phyloP scores from a whole-genome alignment of 371 early-diverging fungal genomes.

The Lichtheimia ornata region DNA sequence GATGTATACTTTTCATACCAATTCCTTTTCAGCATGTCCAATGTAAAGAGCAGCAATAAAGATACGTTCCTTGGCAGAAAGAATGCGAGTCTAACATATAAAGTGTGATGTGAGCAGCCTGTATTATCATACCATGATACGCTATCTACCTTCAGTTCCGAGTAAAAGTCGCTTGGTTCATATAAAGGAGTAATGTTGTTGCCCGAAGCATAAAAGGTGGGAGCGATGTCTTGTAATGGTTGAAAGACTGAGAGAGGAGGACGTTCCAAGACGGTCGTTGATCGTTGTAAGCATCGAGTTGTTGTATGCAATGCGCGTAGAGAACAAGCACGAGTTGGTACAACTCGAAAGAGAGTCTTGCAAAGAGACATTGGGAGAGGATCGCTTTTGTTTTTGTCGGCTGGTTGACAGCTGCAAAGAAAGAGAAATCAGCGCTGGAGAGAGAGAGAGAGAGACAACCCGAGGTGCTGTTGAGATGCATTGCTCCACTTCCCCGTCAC shows the following conservation, averaged over 20 bases:
- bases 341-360: too few relatives aligned
- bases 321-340: too few relatives aligned
- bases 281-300: background rate
- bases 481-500: too few relatives aligned
- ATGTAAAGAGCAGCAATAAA: slow-evolving; percentile 88
- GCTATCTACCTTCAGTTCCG: slow-evolving; percentile 43
- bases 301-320: background rate
- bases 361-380: too few relatives aligned
- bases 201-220: slow-evolving; percentile 39
- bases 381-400: too few relatives aligned
- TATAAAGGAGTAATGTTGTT: slow-evolving; percentile 36
- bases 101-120: background rate
- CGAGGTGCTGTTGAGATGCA: too few relatives aligned
- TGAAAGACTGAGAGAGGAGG: slow-evolving; percentile 5
- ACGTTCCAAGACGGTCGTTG: background rate
- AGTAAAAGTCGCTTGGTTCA: slow-evolving; percentile 49
- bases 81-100: slow-evolving; percentile 53
- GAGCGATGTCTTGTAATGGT: slow-evolving; percentile 18
- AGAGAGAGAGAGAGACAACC: too few relatives aligned
- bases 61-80: slow-evolving; percentile 72
- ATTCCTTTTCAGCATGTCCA: slow-evolving; percentile 78
- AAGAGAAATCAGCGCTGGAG: too few relatives aligned
- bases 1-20: slow-evolving; percentile 48
- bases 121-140: background rate
- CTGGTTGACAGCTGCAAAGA: too few relatives aligned